These are phyloP conservation scores for Termitomyces bulborhizus DNA, from an alignment of 768 basidiomycete species.

Conservation along the genomic window DNA sequence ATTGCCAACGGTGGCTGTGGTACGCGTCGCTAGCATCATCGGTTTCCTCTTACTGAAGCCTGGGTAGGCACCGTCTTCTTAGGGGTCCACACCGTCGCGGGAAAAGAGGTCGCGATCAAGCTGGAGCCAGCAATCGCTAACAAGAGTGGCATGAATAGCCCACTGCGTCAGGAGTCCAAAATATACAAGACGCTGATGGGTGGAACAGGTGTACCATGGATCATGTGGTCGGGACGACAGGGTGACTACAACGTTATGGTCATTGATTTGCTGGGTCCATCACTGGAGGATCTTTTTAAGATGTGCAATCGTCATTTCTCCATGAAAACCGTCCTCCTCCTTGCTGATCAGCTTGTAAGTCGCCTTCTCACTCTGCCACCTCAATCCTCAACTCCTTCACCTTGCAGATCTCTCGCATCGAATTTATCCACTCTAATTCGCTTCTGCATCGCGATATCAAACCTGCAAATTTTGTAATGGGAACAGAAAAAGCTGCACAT, in stretches of 20 bases:
- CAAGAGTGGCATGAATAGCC: conserved; percentile 37
- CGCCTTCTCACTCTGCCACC: conserved; percentile 7
- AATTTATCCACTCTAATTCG: conserved; percentile 93
- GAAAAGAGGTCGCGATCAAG: conserved; percentile 83
- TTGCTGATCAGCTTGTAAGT: conserved; percentile 91
- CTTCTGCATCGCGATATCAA: conserved; percentile 97
- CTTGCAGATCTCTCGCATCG: conserved; percentile 85
- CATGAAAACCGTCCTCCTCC: conserved; percentile 88
- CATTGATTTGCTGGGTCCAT: conserved; percentile 92
- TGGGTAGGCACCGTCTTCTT: conserved; percentile 65
- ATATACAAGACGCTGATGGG: conserved; percentile 91
- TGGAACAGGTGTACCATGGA: conserved; percentile 85
- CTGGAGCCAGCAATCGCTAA: conserved; percentile 58
- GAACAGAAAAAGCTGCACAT: conserved; percentile 46
- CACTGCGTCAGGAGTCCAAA: conserved; percentile 83
- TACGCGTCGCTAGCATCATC: conserved; percentile 23
- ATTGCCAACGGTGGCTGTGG: conserved; percentile 79
- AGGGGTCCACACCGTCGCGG: conserved; percentile 74
- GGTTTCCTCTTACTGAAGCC: conserved; percentile 9
- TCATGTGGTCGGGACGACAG: conserved; percentile 87
- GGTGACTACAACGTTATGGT: conserved; percentile 98
- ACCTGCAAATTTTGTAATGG: conserved; percentile 99
- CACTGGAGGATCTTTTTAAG: conserved; percentile 82
- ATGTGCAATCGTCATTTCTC: conserved; percentile 89
- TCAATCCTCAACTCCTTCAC: conserved; percentile 7